A percentile compares a stretch with the other conserved stretches of the same genome.
phyloP scores from a whole-genome alignment of 2,329 filamentous ascomycete species.

The Trichoderma sp. region DNA sequence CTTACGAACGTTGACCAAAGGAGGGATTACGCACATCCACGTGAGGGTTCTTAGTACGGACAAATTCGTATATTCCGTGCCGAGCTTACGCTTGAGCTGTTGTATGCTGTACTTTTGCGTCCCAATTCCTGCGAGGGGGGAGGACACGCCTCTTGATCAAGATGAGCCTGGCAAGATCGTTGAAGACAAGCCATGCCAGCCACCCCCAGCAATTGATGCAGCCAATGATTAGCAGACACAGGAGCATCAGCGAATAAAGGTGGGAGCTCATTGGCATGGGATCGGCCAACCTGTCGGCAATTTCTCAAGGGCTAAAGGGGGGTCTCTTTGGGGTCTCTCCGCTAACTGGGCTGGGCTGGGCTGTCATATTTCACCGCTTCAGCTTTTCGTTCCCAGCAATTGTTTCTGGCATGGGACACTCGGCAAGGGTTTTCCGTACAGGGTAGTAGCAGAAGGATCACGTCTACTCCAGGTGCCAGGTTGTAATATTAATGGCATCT shows the following conservation, averaged over 20 bases:
- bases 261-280: not conserved
- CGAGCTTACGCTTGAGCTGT: not conserved
- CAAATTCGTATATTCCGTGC: not conserved
- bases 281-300: not conserved
- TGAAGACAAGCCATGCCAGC: constrained; percentile 9
- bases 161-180: constrained; percentile 3
- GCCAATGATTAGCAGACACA: not conserved
- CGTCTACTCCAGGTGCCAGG: not conserved
- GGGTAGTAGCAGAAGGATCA: not conserved
- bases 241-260: not conserved
- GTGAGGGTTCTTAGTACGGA: not conserved
- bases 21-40: not conserved
- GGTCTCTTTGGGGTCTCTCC: not conserved
- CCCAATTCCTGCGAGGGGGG: not conserved
- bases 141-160: not conserved
- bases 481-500: constrained; percentile 7
- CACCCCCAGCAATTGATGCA: not conserved
- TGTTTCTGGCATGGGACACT: not conserved
- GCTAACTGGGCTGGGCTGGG: not conserved
- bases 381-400: not conserved
- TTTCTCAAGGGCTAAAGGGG: constrained; percentile 1
- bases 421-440: not conserved
- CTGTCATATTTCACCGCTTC: constrained; percentile 3
- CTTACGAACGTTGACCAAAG: not conserved
- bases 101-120: not conserved